Evolutionary conservation across 352 stramenopile species (phyloP).

Genomic region (Blastocystis sp.): DNA sequence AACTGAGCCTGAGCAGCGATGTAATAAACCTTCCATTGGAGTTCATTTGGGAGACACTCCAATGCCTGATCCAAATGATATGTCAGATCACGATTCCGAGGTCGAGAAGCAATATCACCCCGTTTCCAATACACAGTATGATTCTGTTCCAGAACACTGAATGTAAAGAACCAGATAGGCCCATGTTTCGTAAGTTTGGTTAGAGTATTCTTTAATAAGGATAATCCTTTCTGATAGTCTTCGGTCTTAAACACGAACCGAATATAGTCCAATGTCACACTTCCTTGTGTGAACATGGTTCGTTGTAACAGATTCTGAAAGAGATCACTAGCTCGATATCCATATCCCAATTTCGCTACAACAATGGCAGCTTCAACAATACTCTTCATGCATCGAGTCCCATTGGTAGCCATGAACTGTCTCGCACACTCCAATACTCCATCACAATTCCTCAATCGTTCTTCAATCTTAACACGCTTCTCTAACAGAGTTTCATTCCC

Average conservation of each 20-base stretch:
- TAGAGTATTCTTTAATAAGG: background rate
- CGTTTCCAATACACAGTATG: background rate
- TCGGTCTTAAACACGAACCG: slow-evolving; percentile 40
- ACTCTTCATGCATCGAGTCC: background rate
- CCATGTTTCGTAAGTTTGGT: background rate
- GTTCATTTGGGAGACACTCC: background rate
- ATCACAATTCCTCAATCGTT: slow-evolving; percentile 8
- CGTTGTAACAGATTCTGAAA: background rate
- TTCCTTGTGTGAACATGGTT: background rate
- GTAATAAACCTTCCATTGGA: slow-evolving; percentile 35
- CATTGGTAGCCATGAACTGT: background rate
- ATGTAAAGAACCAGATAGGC: slow-evolving; percentile 42
- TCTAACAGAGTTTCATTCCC: slow-evolving; percentile 22
- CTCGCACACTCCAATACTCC: slow-evolving; percentile 14
- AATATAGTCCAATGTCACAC: slow-evolving; percentile 13
- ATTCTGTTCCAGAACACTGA: slow-evolving; percentile 21
- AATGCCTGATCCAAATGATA: background rate
- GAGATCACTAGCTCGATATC: background rate
- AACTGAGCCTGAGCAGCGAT: slow-evolving; percentile 43
- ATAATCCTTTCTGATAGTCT: slow-evolving; percentile 8
- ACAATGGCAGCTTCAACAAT: slow-evolving; percentile 2
- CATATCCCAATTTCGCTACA: slow-evolving; percentile 23
- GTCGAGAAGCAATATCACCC: background rate
- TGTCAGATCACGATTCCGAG: background rate
- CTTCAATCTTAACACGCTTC: slow-evolving; percentile 29